phyloP scores from a whole-genome alignment of 2,329 filamentous ascomycete genomes.

The Sarocladium kiliense region DNA sequence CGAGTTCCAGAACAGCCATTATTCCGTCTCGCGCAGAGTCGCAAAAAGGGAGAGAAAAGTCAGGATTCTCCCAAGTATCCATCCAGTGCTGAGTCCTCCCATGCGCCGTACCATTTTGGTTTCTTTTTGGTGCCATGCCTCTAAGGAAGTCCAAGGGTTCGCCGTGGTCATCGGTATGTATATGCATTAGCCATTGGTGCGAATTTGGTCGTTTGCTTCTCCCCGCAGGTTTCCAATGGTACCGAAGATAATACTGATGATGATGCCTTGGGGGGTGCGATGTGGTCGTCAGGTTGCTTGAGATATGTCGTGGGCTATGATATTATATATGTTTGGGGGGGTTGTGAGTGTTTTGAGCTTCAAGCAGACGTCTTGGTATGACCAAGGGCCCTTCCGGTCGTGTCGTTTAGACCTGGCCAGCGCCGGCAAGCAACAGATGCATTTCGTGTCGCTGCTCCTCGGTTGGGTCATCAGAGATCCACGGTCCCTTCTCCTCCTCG shows the following conservation, averaged over 20 bases:
- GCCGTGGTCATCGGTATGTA: not conserved
- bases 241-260: not conserved
- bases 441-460: conserved; percentile 56
- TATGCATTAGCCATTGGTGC: not conserved
- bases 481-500: conserved; percentile 81
- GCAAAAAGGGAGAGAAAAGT: not conserved
- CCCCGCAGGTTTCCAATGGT: not conserved
- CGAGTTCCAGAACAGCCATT: not conserved
- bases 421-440: conserved; percentile 15
- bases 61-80: not conserved
- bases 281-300: not conserved
- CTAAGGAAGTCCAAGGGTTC: not conserved
- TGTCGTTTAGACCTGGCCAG: not conserved
- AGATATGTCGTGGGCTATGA: not conserved
- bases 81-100: not conserved
- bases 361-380: too few relatives aligned
- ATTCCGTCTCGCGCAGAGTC: not conserved
- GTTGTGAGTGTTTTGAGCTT: too few relatives aligned
- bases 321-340: too few relatives aligned
- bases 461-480: conserved; percentile 69
- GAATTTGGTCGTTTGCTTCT: not conserved
- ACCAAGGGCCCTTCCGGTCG: too few relatives aligned
- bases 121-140: not conserved
- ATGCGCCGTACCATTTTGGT: not conserved
- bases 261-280: not conserved